These are phyloP conservation scores for Penicillium concentricum DNA, from an alignment of 2,329 filamentous ascomycete genomes.

Conservation along the genomic window DNA sequence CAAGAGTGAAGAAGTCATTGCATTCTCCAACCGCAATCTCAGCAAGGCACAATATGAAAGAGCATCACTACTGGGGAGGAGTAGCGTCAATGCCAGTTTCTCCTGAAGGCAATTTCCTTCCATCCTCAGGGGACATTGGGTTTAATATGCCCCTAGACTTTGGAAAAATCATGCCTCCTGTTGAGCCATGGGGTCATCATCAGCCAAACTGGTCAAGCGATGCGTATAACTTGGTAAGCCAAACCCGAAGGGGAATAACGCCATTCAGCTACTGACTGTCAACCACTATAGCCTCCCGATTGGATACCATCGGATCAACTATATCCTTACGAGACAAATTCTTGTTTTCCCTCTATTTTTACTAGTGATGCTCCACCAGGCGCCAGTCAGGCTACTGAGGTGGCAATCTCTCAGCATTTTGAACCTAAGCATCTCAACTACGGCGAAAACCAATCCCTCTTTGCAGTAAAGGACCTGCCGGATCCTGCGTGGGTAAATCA, in stretches of 20 bases:
- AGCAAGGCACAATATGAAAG: not conserved
- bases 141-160: not conserved
- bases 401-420: not conserved
- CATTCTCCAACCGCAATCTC: not conserved
- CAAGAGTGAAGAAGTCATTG: slow-evolving; percentile 10
- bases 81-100: not conserved
- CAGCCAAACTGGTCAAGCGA: not conserved
- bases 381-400: not conserved
- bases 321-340: not conserved
- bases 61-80: slow-evolving; percentile 5
- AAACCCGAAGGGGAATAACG: too few species aligned
- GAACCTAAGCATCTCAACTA: not conserved
- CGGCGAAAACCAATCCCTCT: not conserved
- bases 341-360: not conserved
- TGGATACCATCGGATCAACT: not conserved
- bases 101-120: not conserved
- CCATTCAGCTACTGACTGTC: not conserved
- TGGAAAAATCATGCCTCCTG: not conserved
- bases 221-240: not conserved
- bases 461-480: not conserved
- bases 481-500: not conserved
- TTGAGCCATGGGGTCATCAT: not conserved
- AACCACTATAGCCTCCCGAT: not conserved
- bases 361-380: not conserved
- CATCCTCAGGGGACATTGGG: not conserved